phyloP scores from a whole-genome alignment of 352 stramenopile species.

The Hyaloperonospora brassicae region DNA sequence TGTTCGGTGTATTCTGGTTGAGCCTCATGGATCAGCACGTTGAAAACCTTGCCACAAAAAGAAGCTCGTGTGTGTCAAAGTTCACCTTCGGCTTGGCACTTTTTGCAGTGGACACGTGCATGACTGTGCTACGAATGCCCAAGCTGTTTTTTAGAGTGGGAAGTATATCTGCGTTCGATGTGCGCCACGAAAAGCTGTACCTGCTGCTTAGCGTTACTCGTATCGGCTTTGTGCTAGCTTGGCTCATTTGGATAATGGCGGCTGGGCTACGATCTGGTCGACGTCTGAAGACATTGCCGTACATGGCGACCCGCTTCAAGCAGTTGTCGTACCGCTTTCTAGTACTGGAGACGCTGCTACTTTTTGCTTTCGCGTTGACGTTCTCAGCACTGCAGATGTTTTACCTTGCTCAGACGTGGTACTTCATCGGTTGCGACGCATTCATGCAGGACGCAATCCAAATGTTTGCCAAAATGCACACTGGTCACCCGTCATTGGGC shows the following conservation, averaged over 20 bases:
- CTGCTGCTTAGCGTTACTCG: slow-evolving; percentile 55
- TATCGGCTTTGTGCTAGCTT: slow-evolving; percentile 50
- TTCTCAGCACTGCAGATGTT: slow-evolving; percentile 66
- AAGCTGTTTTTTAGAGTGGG: slow-evolving; percentile 31
- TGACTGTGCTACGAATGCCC: slow-evolving; percentile 62
- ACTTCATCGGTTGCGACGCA: slow-evolving; percentile 51
- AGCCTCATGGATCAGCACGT: slow-evolving; percentile 68
- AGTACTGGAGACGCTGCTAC: slow-evolving; percentile 62
- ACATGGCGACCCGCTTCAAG: slow-evolving; percentile 82
- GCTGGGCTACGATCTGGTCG: slow-evolving; percentile 46
- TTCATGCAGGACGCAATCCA: slow-evolving; percentile 69
- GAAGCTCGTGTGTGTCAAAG: slow-evolving; percentile 22
- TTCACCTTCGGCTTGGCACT: slow-evolving; percentile 28
- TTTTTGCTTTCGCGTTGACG: slow-evolving; percentile 66
- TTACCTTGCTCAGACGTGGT: slow-evolving; percentile 52
- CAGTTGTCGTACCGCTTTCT: slow-evolving; percentile 85
- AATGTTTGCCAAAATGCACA: slow-evolving; percentile 52
- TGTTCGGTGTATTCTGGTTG: slow-evolving; percentile 79
- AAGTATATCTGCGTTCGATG: slow-evolving; percentile 8
- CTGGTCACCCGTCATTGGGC: slow-evolving; percentile 45
- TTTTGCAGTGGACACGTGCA: slow-evolving; percentile 44
- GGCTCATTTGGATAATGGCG: slow-evolving; percentile 64
- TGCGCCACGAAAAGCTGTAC: slow-evolving; percentile 46
- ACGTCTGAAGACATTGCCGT: slow-evolving; percentile 62
- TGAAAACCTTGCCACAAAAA: slow-evolving; percentile 19